Base-by-base conservation (phyloP, 306 rosid species). In the Begonia loranthoides region DNA sequence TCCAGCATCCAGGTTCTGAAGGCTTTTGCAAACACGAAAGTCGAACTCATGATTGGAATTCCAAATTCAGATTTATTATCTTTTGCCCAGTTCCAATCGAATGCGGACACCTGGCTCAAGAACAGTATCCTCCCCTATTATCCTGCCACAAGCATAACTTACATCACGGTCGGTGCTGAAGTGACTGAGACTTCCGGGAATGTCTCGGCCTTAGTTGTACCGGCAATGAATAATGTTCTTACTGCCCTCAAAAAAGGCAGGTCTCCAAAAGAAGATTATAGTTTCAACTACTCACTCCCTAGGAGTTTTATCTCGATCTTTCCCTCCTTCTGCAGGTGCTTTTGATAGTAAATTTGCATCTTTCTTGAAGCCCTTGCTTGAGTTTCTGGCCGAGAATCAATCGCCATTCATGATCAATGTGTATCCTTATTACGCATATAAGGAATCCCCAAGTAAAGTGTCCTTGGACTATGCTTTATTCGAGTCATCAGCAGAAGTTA, bases 311-410 rank as follows among this genome's bases (percentile, higher is more conserved):
- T 90, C 99, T 7, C 79, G 95, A 44, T 86, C 99, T 1, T 90
- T 86, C 62, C 99, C 99, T 13, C 99, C 99, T 43, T 90, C 99
- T 41, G 99, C 95, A 0, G 99, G 99, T 15, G 99, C 99, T 12
- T 82, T 90, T 69, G 79, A 78, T 66, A 90, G 95, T 46, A 76
- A 82, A 53, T 80, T 67, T 66, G 99, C 99, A 0, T 86, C 62
- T 66, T 86, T 82, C 76, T 73, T 90, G 60, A 90, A 86, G 66
- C 99, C 99, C 19, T 24, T 90, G 83, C 70, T 90, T 55, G 99
- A 86, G 77, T 90, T 86, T 73, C 87, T 90, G 17, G 99, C 94
- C 0, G 95, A 90, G 68, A 90, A 90, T 34, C 83, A 76, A 53
- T 86, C 94, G 6, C 99, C 99, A 24, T 90, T 90, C 69, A 85